Percentiles rank a stretch among this genome's conserved stretches.
Evolutionary conservation across 2,329 filamentous ascomycete species (phyloP).

Genomic region (Akanthomyces dipterigenus): DNA sequence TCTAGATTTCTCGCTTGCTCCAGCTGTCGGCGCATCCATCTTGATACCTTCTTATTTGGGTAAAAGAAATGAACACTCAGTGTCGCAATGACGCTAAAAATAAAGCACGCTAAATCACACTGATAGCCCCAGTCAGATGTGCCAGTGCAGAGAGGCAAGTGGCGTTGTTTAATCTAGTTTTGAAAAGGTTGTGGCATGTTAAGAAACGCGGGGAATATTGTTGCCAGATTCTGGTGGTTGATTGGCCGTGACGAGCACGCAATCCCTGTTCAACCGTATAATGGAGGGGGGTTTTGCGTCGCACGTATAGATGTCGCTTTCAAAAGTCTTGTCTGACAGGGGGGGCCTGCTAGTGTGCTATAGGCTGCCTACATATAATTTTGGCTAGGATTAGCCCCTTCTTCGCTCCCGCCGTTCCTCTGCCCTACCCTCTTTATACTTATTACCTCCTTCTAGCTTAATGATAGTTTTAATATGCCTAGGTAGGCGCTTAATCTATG

Average conservation of each 20-base stretch:
- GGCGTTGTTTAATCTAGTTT: not conserved
- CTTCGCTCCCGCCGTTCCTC: too few species aligned
- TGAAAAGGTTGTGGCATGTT: not conserved
- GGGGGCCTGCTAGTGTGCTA: too few species aligned
- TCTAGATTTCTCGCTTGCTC: not conserved
- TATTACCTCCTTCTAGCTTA: too few species aligned
- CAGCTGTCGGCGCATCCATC: not conserved
- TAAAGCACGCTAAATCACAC: not conserved
- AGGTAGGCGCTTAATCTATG: too few species aligned
- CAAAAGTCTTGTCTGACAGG: too few species aligned
- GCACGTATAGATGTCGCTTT: too few species aligned
- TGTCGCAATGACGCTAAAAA: not conserved
- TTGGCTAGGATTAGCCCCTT: too few species aligned
- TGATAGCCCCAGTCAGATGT: not conserved
- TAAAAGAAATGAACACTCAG: not conserved
- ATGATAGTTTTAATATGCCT: too few species aligned
- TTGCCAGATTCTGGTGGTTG: not conserved
- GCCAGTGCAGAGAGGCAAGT: not conserved
- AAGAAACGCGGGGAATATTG: not conserved
- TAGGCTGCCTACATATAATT: too few species aligned
- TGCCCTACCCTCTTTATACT: too few species aligned
- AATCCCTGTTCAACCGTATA: too few species aligned
- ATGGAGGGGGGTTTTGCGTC: not conserved
- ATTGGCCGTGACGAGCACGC: not conserved
- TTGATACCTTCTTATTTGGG: constrained; percentile 3